Base-by-base conservation (phyloP, 2,329 filamentous ascomycete species). In the Pseudogymnoascus pannorum region DNA sequence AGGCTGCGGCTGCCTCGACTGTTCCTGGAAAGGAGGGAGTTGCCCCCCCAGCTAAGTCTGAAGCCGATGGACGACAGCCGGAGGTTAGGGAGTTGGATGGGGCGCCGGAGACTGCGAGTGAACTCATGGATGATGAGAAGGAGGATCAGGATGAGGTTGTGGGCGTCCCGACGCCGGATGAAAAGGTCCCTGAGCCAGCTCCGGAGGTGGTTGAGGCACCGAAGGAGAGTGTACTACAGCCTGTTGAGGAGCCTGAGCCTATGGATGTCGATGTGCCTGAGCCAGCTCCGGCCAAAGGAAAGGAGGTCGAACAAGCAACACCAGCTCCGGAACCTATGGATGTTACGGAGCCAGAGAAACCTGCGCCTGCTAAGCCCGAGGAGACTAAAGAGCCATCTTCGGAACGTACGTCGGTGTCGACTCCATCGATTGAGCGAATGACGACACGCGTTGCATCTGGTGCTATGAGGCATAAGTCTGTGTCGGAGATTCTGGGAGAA, bases 381-480 rank as follows among this genome's bases (percentile, higher is more conserved):
- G 51, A 64, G 61, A 16, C 57, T 33, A 57, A 57, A n/a, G 59
- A 51, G 18, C 57, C 64, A 33, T 60, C 67, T n/a, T 67, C 63
- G 12, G 64, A 66, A 38, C 66, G 68, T 7, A 61, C 74, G 29
- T 63, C 66, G 61, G 22, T 63, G 14, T 61, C 74, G 29, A 66
- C 74, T 61, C 68, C 77, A 26, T 71, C 74, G 44, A 68, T 74
- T 4, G 80, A 81, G 66, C 80, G 86, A 29, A 87, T 87, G 75
- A 87, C 85, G 9, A 90, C 87, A 1, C 76, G 87, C 66, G 85
- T 89, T 20, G 85, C 86, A 2, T 89, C 88, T 8, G 87, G 87
- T 42, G 84, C 86, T 2, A 84, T 90, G 67, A 80, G 84, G 64
- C 84, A 87, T 59, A 91, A 89, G 69, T 89, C 87, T 4, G 86